These are phyloP conservation scores for Cryphonectria japonica DNA, from an alignment of 2,329 filamentous ascomycete genomes.

Conservation along the genomic window DNA sequence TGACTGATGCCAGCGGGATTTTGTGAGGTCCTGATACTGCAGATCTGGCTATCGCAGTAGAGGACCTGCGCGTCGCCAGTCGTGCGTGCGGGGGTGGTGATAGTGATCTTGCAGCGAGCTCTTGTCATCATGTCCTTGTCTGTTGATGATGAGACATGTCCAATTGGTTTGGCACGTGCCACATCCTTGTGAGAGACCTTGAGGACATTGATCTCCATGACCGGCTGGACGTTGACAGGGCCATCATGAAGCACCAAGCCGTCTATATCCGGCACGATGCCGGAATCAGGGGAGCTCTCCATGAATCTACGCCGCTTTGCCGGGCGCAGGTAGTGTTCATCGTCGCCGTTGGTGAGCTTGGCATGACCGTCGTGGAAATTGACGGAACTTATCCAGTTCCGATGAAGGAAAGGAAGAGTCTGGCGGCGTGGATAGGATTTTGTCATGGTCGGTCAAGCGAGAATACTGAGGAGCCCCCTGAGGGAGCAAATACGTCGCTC, in stretches of 20 bases:
- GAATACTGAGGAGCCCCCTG: neutral
- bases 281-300: slow-evolving; percentile 42
- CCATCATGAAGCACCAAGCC: slow-evolving; percentile 31
- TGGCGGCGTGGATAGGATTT: slow-evolving; percentile 50
- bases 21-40: slow-evolving; percentile 55
- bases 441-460: slow-evolving; percentile 49
- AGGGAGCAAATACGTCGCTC: neutral
- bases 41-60: slow-evolving; percentile 59
- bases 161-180: slow-evolving; percentile 42
- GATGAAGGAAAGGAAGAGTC: slow-evolving; percentile 58
- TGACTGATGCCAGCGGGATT: slow-evolving; percentile 50
- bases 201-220: slow-evolving; percentile 57
- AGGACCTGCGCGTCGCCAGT: slow-evolving; percentile 47
- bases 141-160: slow-evolving; percentile 40
- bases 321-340: slow-evolving; percentile 45
- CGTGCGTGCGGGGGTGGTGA: slow-evolving; percentile 39
- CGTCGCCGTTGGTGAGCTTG: slow-evolving; percentile 34
- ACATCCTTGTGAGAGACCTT: slow-evolving; percentile 56
- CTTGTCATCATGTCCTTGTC: slow-evolving; percentile 42
- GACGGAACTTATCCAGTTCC: slow-evolving; percentile 56
- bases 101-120: slow-evolving; percentile 49
- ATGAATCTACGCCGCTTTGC: slow-evolving; percentile 56
- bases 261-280: slow-evolving; percentile 27
- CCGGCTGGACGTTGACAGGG: slow-evolving; percentile 38
- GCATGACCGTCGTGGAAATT: slow-evolving; percentile 44